These are phyloP conservation scores for Saccharum spontaneum DNA, from an alignment of 176 grass and related monocot genomes.

Conservation along the genomic window DNA sequence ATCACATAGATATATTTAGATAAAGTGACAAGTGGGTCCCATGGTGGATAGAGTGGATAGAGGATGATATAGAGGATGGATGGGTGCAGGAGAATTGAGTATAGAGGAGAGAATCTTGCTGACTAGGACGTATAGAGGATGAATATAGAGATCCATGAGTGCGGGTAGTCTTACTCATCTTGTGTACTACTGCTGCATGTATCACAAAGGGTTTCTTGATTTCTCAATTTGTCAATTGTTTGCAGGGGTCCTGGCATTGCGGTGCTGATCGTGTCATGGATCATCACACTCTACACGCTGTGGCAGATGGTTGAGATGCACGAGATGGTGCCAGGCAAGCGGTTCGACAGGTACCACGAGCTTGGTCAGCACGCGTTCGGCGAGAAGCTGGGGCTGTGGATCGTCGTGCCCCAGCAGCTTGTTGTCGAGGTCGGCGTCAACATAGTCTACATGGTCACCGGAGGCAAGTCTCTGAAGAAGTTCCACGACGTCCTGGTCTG, in stretches of 20 bases:
- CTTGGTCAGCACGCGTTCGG: conserved; percentile 89
- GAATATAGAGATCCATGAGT: no score
- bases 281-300: conserved; percentile 90
- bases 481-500: conserved; percentile 78
- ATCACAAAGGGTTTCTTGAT: no score
- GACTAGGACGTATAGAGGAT: no score
- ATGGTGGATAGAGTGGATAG: no score
- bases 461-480: conserved; percentile 84
- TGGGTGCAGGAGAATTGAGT: no score
- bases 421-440: conserved; percentile 82
- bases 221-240: no score
- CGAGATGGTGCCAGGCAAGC: conserved; percentile 88
- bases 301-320: conserved; percentile 99
- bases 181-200: background rate
- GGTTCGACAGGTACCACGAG: conserved; percentile 96
- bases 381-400: conserved; percentile 78
- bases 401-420: conserved; percentile 83
- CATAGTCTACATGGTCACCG: conserved; percentile 99
- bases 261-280: conserved; percentile 77
- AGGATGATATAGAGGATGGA: no score
- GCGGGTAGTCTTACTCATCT: no score
- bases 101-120: no score
- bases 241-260: conserved; percentile 77
- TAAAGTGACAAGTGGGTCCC: no score
- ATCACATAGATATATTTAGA: no score